Evolutionary conservation across 495 filamentous ascomycete genomes (phyloP), one percentile per base, ranked within the genome.

Genomic region (Lichenothelia convexa): DNA sequence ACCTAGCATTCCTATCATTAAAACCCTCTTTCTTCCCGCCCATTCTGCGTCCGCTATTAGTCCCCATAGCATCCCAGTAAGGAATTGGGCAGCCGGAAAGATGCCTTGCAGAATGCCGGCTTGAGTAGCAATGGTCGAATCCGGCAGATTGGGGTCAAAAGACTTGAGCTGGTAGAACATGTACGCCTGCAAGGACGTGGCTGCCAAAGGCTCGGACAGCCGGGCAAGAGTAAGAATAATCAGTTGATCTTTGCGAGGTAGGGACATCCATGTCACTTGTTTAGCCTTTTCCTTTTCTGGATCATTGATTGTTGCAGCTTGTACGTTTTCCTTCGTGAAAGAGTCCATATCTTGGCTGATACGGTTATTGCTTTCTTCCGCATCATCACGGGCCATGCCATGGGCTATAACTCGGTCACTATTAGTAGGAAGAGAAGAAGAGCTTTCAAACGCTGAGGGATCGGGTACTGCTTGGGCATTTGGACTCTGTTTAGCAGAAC

Each of bases 51-150:
- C 81, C 2, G 80, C 77, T 19, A 78, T 57, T 1, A 77, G 66
- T 3, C 82, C 82, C 82, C 82, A 89, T 17, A 80, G 50, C 53
- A 91, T 80, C n/a, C 78, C 80, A 1, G 82, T 87, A 18, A 80
- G 61, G 53, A 84, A 84, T 58, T 92, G 82, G 5, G 80, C 78
- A 4, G 75, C 78, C 0, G 80, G 80, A 50, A 89, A 92, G 41
- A 71, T 71, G 22, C 76, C 79, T 43, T 80, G 75, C 29, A 92
- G 61, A 21, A 87, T 65, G 33, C 82, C 82, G 3, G 78, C 80
- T 44, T 87, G 82, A 17, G 66, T 69, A 5, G 82, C 71, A 40
- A 89, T 81, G 3, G 47, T 50, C 7, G 53, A 48, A 46, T 55
- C 47, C 16, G 58, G 36, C n/a, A 45, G 37, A 5, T 47, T 49